Conservation (phyloP, 2,329 filamentous ascomycete genomes). For the Colletotrichum somersetense region DNA sequence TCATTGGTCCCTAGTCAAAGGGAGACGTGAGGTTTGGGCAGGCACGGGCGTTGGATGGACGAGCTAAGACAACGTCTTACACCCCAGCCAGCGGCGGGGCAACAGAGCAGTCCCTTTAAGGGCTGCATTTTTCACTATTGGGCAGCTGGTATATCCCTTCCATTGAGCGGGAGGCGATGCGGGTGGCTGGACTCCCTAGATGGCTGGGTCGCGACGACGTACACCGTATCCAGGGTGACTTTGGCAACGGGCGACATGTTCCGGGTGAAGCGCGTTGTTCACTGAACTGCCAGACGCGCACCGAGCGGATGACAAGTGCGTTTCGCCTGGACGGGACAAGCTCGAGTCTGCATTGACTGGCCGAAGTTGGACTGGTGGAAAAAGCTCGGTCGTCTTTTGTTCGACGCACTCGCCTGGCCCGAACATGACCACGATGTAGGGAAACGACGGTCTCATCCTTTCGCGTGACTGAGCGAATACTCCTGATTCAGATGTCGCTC, state of each 20-base stretch:
- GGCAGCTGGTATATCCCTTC: constrained; percentile 26
- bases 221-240: constrained; percentile 5
- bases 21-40: constrained; percentile 27
- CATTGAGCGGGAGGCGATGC: constrained; percentile 6
- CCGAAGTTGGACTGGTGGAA: neutral
- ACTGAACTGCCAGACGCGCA: neutral
- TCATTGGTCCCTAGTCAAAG: constrained; percentile 32
- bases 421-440: constrained; percentile 9
- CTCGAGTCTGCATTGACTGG: constrained; percentile 10
- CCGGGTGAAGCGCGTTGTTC: neutral
- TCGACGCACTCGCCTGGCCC: constrained; percentile 11
- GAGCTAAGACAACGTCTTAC: constrained; percentile 33
- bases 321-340: neutral
- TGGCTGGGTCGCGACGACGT: constrained; percentile 12
- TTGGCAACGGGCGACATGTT: neutral
- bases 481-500: neutral
- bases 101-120: constrained; percentile 2
- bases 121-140: constrained; percentile 2
- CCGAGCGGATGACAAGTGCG: constrained; percentile 6
- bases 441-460: neutral
- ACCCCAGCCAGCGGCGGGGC: constrained; percentile 31
- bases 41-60: constrained; percentile 10
- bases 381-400: neutral
- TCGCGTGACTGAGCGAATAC: neutral
- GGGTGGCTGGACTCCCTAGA: constrained; percentile 38